Evolutionary conservation across 306 rosid genomes (phyloP).

Genomic region (Trifolium dubium): DNA sequence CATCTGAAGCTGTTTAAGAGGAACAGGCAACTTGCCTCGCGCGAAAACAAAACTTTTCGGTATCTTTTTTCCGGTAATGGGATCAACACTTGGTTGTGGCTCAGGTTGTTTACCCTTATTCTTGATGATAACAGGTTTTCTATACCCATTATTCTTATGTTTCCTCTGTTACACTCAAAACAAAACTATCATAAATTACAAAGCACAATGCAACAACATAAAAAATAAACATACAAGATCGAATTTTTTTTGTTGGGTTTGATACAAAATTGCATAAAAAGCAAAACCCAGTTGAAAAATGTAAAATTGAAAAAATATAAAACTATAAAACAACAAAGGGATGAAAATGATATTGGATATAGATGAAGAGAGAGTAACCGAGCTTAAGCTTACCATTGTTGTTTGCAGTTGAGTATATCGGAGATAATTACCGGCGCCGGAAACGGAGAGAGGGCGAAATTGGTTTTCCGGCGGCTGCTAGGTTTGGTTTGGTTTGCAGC

Average conservation of each 20-base stretch:
- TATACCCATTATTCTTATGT: constrained; percentile 52
- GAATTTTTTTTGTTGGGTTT: constrained; percentile 5
- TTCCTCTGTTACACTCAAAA: constrained; percentile 53
- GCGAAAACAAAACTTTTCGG: constrained; percentile 88
- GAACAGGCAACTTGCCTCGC: constrained; percentile 79
- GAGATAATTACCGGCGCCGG: background rate
- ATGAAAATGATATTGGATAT: background rate
- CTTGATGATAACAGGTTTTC: constrained; percentile 62
- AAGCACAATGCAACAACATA: background rate
- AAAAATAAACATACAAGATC: background rate
- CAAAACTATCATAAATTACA: background rate
- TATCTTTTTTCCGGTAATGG: constrained; percentile 87
- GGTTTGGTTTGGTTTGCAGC: background rate
- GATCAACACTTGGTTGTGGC: constrained; percentile 67
- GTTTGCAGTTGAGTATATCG: background rate
- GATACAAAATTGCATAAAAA: constrained; percentile 2
- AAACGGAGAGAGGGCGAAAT: background rate
- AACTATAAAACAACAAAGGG: background rate
- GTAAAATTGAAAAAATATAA: background rate
- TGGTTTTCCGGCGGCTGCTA: background rate
- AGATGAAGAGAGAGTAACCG: background rate
- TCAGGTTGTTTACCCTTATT: constrained; percentile 36
- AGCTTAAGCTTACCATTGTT: constrained; percentile 36
- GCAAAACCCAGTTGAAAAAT: background rate
- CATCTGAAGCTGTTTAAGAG: constrained; percentile 85